Base-by-base conservation (phyloP, 768 basidiomycete genomes). In the Clavaria fumosa region DNA sequence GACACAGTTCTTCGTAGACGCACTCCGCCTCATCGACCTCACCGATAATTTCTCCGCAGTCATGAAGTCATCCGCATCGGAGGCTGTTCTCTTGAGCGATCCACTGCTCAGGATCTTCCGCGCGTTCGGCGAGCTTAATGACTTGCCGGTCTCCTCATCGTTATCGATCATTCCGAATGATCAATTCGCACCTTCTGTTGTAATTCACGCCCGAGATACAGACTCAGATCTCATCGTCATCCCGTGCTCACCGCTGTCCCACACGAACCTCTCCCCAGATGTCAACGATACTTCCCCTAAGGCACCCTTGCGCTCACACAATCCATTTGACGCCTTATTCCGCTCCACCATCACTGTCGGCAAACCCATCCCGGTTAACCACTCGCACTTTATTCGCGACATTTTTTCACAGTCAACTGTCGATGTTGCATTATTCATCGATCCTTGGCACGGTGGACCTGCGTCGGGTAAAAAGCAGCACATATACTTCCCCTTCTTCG, bases 401-500 rank as follows among this genome's bases (percentile, higher is more conserved):
- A 75, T 95, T 10, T 91, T 95, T 46, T 59, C 71, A 1, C 72
- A 76, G 38, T 68, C 78, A 4, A 59, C 53, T 43, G 73, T 63
- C 14, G 85, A 96, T 48, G 82, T 93, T 15, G 88, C 77, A 1
- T 56, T 97, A 7, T 88, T 79, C 50, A 69, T 96, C 33, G 88
- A 95, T 49, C 67, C 71, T 32, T 67, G 66, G 24, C 42, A 43
- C 12, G 44, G 47, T 34, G 32, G n/a, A 1, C 21, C 46, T 6
- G 36, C 50, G 22, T 42, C 45, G 30, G 53, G 54, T 32, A 58
- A 57, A 27, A 54, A 48, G 6, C 67, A 75, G 49, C 82, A 86
- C 50, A 46, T 96, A 10, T 82, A 88, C 57, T 49, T 95, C 9
- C 83, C 88, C 0, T 96, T 96, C 69, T 83, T 88, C 53, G 93